Percentiles rank a stretch among this genome's conserved stretches.
These are phyloP conservation scores for Anthoceros angustus DNA, from an alignment of 225 moss, liverwort and hornwort genomes.

Conservation along the genomic window DNA sequence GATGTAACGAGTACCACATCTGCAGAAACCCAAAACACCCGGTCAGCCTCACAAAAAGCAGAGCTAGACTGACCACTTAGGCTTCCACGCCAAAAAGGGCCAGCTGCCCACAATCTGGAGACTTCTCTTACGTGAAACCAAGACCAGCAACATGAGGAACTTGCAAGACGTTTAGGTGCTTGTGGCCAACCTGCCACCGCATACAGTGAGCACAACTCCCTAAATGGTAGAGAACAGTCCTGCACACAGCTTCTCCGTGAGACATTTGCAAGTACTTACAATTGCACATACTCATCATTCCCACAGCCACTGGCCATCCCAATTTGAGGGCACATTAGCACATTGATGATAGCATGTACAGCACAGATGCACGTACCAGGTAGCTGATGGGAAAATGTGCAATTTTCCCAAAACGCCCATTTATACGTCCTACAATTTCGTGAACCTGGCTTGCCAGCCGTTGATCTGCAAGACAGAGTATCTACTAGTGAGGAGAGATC, in stretches of 20 bases:
- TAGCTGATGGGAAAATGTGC: slow-evolving; percentile 67
- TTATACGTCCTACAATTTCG: slow-evolving; percentile 88
- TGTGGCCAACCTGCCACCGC: slow-evolving; percentile 43
- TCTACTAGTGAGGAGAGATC: neutral
- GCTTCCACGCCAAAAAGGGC: neutral
- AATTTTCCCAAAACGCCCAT: slow-evolving; percentile 60
- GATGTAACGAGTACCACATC: slow-evolving; percentile 94
- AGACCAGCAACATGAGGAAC: slow-evolving; percentile 6
- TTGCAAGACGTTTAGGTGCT: slow-evolving; percentile 5
- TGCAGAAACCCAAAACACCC: slow-evolving; percentile 4
- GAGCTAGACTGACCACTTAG: neutral
- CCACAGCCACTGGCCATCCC: neutral
- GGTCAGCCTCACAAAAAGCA: too few species aligned
- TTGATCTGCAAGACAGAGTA: slow-evolving; percentile 33
- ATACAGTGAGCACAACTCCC: slow-evolving; percentile 76
- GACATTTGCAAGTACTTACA: neutral
- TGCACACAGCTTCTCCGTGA: slow-evolving; percentile 7
- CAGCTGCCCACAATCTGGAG: neutral
- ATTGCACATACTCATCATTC: neutral
- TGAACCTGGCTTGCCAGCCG: slow-evolving; percentile 70
- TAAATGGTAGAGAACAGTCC: slow-evolving; percentile 63
- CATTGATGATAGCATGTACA: neutral
- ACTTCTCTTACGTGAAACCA: slow-evolving; percentile 4
- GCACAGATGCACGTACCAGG: slow-evolving; percentile 21
- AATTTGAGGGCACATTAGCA: neutral